A percentile compares a stretch with the other conserved stretches of the same genome.
Evolutionary conservation across 129 eudicot genomes (phyloP).

Genomic region (Pittosporum tobira): DNA sequence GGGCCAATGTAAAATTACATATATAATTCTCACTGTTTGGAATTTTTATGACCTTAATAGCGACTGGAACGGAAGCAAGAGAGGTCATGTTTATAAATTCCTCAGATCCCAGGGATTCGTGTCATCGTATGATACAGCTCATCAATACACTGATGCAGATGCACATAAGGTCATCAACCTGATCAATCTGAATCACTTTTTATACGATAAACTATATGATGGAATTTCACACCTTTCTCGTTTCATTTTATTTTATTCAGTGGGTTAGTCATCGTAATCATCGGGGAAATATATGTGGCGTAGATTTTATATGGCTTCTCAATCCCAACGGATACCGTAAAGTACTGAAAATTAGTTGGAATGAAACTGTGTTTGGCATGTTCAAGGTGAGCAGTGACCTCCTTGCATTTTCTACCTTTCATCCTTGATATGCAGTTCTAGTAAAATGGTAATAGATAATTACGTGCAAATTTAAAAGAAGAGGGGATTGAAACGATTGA

Average conservation of each 20-base stretch:
- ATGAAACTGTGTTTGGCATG: conserved; percentile 84
- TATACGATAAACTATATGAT: not conserved
- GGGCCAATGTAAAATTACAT: not conserved
- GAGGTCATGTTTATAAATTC: conserved; percentile 89
- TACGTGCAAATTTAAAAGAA: too few relatives aligned
- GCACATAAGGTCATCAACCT: conserved; percentile 66
- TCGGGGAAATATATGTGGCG: conserved; percentile 96
- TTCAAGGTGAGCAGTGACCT: conserved; percentile 64
- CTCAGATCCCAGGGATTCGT: conserved; percentile 92
- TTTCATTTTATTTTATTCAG: conserved; percentile 24
- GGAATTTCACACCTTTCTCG: not conserved
- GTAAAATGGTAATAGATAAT: too few relatives aligned
- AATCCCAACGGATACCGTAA: conserved; percentile 86
- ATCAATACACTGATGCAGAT: conserved; percentile 88
- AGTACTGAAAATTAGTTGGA: conserved; percentile 85
- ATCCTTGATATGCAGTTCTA: too few relatives aligned
- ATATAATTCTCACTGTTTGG: not conserved
- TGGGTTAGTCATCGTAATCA: conserved; percentile 99
- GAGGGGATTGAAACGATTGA: too few relatives aligned
- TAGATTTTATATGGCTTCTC: conserved; percentile 97
- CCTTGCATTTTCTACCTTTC: conserved; percentile 2
- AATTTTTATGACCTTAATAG: conserved; percentile 22
- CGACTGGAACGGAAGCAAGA: conserved; percentile 98
- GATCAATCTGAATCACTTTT: not conserved
- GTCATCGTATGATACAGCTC: conserved; percentile 96